Base-by-base conservation (phyloP, 2,329 filamentous ascomycete genomes). In the Fusarium staphyleae region DNA sequence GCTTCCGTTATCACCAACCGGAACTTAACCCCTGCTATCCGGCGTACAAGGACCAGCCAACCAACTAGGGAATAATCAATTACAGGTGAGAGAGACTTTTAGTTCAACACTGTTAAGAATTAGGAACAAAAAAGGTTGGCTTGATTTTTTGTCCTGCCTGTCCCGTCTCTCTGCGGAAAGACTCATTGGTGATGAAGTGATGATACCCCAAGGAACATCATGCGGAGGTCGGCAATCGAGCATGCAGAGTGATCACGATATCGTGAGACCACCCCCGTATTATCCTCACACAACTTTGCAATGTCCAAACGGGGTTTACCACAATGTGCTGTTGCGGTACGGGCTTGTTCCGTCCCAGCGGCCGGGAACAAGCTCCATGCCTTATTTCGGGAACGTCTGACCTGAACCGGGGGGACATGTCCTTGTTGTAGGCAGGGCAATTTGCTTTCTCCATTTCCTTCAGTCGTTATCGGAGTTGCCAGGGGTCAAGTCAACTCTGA, bases 351-450 rank as follows among this genome's bases (percentile, higher is more conserved):
- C n/a, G 9, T 30, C 37, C 19, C 28, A 33, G 41, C 35, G 37
- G 16, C 48, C 32, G 32, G 55, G 32, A 35, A 40, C 22, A 32
- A 52, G 42, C 39, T 58, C 33, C 45, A 56, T 52, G 59, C 55
- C 30, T 62, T 62, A 62, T 62, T 56, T 62, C 47, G 58, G 59
- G 55, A 62, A 36, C 34, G 47, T 48, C 42, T 34, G 30, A 33
- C 15, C n/a, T 36, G 33, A 26, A 33, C 48, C 22, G 22, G 22
- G 37, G 28, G 45, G 44, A 24, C 24, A 19, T 7, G 35, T 28
- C 42, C 32, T 32, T 19, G 55, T 55, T 49, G 54, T 39, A 9
- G 46, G n/a, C 18, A 14, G 16, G 48, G 55, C 49, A 62, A 52
- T 62, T 55, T 62, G 53, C 54, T 42, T 15, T 32, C 16, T 28